Percentiles rank a stretch among this genome's conserved stretches.
These are phyloP conservation scores for Boletus pseudopeckii DNA, from an alignment of 768 basidiomycete species.

Conservation along the genomic window DNA sequence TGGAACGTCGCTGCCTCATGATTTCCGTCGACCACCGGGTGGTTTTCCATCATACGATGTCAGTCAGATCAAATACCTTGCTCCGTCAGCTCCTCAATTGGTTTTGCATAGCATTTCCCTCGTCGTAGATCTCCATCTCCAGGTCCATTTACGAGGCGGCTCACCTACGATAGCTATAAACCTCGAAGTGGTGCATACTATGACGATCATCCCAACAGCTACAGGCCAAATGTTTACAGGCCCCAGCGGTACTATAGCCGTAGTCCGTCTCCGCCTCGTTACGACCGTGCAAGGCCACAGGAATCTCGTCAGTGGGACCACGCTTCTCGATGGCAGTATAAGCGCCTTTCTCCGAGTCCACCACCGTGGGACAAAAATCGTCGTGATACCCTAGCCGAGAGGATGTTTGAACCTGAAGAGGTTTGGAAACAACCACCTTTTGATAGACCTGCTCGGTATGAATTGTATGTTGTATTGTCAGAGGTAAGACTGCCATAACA, in stretches of 20 bases:
- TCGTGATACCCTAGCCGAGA: conserved; percentile 41
- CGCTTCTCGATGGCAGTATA: conserved; percentile 41
- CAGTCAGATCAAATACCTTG: conserved; percentile 25
- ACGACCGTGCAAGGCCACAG: conserved; percentile 37
- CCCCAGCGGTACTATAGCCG: conserved; percentile 38
- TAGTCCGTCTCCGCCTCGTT: conserved; percentile 53
- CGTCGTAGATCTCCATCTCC: conserved; percentile 52
- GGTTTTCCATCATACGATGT: conserved; percentile 30
- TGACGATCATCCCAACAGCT: conserved; percentile 41
- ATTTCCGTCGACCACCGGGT: conserved; percentile 28
- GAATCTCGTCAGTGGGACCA: conserved; percentile 50
- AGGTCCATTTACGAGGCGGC: conserved; percentile 40
- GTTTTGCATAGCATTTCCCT: conserved; percentile 22
- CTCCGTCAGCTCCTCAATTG: conserved; percentile 17
- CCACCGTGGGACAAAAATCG: conserved; percentile 30
- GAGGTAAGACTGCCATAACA: conserved; percentile 23
- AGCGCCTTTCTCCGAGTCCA: conserved; percentile 39
- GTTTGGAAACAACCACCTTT: conserved; percentile 61
- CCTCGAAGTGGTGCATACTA: conserved; percentile 38
- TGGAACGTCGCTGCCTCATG: conserved; percentile 22
- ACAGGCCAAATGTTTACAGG: conserved; percentile 40
- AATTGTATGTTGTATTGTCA: conserved; percentile 35
- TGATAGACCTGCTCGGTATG: conserved; percentile 42
- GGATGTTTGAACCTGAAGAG: conserved; percentile 73
- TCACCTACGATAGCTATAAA: conserved; percentile 51